Percentiles rank a stretch among this genome's conserved stretches.
Conservation (phyloP, 2,329 filamentous ascomycete genomes). For the Ophiostoma piceae region DNA sequence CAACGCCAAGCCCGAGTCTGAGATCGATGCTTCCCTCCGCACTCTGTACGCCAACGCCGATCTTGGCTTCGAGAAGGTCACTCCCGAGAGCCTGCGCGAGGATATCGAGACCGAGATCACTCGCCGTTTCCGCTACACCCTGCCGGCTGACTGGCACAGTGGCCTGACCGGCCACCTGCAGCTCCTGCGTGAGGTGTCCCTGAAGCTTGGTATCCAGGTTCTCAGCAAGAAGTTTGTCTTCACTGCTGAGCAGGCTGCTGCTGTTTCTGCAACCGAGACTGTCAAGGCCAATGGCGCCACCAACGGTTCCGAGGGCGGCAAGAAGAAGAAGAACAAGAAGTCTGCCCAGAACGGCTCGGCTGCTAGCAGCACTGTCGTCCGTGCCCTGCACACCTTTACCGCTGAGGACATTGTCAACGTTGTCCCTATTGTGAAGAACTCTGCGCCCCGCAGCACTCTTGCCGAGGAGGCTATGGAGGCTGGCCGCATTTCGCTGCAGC, state of each 20-base stretch:
- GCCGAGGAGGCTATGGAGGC: conserved; percentile 95
- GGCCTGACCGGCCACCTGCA: conserved; percentile 65
- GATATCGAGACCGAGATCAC: conserved; percentile 67
- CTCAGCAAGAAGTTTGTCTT: conserved; percentile 73
- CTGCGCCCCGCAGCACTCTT: conserved; percentile 79
- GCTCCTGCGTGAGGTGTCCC: conserved; percentile 77
- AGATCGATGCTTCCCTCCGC: conserved; percentile 69
- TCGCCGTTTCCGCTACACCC: conserved; percentile 69
- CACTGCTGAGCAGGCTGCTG: conserved; percentile 38
- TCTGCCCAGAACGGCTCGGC: conserved; percentile 51
- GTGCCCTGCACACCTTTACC: conserved; percentile 58
- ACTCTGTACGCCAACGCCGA: conserved; percentile 75
- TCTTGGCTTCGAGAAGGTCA: conserved; percentile 73
- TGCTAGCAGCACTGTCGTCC: conserved; percentile 37
- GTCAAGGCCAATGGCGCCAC: conserved; percentile 32
- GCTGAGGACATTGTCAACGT: conserved; percentile 86
- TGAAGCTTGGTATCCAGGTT: conserved; percentile 87
- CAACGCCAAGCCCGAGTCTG: conserved; percentile 71
- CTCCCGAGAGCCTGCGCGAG: conserved; percentile 62
- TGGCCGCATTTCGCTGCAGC: conserved; percentile 90
- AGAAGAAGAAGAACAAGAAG: conserved; percentile 60
- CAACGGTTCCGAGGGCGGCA: conserved; percentile 38
- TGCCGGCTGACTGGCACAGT: conserved; percentile 63
- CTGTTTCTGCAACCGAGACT: conserved; percentile 8
- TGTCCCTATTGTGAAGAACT: conserved; percentile 93